Percentiles rank a stretch among this genome's conserved stretches.
Conservation (phyloP, 257 asterid species). For the Solanum medicagineum region DNA sequence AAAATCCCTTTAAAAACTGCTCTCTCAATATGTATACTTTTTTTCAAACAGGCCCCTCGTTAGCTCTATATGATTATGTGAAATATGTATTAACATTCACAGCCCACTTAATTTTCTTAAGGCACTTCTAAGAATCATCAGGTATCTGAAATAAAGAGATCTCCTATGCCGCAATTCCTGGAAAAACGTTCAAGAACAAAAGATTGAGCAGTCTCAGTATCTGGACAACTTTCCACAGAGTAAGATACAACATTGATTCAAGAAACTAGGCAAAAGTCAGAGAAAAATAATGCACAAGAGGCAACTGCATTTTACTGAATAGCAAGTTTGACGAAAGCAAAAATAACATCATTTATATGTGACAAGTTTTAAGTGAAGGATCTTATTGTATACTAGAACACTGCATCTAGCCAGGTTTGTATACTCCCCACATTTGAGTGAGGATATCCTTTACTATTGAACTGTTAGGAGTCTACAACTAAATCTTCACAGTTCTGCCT, state of each 20-base stretch:
- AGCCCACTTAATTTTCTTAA: conserved; percentile 21
- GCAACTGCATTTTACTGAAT: neutral
- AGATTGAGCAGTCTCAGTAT: neutral
- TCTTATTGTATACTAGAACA: neutral
- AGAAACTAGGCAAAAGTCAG: neutral
- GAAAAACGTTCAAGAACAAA: neutral
- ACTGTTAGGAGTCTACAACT: neutral
- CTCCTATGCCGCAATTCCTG: conserved; percentile 80
- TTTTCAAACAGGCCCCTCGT: conserved; percentile 22
- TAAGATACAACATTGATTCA: neutral
- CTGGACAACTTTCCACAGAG: neutral
- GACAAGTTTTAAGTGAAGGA: neutral
- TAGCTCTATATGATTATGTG: conserved; percentile 44
- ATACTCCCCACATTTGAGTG: neutral
- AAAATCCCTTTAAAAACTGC: neutral
- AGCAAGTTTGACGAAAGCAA: neutral
- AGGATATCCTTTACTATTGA: neutral
- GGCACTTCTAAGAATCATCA: conserved; percentile 41
- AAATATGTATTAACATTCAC: conserved; percentile 27
- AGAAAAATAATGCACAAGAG: neutral
- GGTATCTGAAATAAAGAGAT: conserved; percentile 21
- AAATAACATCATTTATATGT: neutral
- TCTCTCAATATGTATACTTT: conserved; percentile 10
- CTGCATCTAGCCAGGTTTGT: neutral
- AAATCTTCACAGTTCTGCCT: neutral